Evolutionary conservation across 2,329 filamentous ascomycete genomes (phyloP), one percentile per base, ranked within the genome.

Genomic region (Penicillium sp.): DNA sequence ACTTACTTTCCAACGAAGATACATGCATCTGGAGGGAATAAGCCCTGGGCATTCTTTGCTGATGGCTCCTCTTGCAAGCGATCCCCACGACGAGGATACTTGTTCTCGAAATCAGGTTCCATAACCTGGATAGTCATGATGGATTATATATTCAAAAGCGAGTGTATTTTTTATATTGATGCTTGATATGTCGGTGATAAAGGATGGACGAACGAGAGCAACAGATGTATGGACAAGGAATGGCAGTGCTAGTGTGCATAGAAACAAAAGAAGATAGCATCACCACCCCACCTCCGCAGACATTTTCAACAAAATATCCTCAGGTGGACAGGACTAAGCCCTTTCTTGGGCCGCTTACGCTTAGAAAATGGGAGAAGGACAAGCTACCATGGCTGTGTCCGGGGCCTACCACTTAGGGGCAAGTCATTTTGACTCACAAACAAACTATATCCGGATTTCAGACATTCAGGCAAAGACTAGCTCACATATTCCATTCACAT

Each of bases 1-100:
- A 68, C 67, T 53, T 66, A 74, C 73, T 75, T 76, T 45, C 73
- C 73, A 37, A 74, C 69, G 55, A 75, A 76, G 43, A 76, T 60
- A 50, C 70, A 70, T 25, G 72, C 72, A 41, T 67, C 64, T 6
- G 73, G 72, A 33, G 70, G 60, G 40, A 72, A 72, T 18, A 75
- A 54, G 26, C 73, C 73, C 53, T 75, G 71, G 11, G 73, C 72
- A 55, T 73, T 74, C 35, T 63, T 63, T 4, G 66, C 62, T n/a
- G 56, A 66, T 26, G 67, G 65, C 23, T 60, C 52, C 47, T 71
- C 66, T 5, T 47, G 44, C 35, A 68, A 26, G 43, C 71, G 66
- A 26, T 74, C 71, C 23, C 53, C 45, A 43, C 70, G 69, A 15
- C 43, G 51, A 26, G 59, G 59, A 47, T 58, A 57, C 14, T 41